Evolutionary conservation across 345 rosid genomes (phyloP).

Genomic region (Excoecaria agallocha): DNA sequence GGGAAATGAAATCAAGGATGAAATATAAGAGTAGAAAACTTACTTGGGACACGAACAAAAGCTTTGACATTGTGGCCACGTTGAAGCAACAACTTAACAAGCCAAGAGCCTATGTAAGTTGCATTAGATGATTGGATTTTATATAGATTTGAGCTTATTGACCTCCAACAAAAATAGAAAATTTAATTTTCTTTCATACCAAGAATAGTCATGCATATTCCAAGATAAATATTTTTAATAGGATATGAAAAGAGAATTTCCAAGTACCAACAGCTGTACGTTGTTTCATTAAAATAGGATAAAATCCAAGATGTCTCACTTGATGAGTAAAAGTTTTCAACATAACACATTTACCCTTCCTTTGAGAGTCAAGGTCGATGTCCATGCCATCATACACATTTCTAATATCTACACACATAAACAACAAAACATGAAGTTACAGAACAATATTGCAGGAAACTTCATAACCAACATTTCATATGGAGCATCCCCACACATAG

Average conservation of each 20-base stretch:
- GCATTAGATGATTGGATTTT: no score
- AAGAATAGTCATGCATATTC: background rate
- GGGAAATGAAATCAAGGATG: background rate
- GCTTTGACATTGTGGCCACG: slow-evolving; percentile 79
- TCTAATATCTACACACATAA: slow-evolving; percentile 59
- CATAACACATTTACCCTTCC: slow-evolving; percentile 98
- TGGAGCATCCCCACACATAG: background rate
- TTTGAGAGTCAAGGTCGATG: slow-evolving; percentile 95
- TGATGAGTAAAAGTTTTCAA: slow-evolving; percentile 97
- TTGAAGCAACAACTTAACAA: slow-evolving; percentile 71
- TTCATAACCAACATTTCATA: background rate
- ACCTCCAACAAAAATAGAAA: background rate
- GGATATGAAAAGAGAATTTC: background rate
- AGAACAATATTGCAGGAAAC: background rate
- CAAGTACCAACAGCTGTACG: background rate
- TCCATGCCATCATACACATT: slow-evolving; percentile 99
- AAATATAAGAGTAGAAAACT: slow-evolving; percentile 17
- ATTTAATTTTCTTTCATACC: no score
- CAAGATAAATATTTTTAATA: background rate
- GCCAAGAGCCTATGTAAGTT: slow-evolving; percentile 83
- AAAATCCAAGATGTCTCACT: slow-evolving; percentile 37
- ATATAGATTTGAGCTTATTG: no score
- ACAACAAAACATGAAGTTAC: background rate
- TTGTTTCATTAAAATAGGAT: background rate
- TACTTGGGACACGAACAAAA: slow-evolving; percentile 77